Conservation (phyloP, 75 land plant genomes). For the Picea glauca region DNA sequence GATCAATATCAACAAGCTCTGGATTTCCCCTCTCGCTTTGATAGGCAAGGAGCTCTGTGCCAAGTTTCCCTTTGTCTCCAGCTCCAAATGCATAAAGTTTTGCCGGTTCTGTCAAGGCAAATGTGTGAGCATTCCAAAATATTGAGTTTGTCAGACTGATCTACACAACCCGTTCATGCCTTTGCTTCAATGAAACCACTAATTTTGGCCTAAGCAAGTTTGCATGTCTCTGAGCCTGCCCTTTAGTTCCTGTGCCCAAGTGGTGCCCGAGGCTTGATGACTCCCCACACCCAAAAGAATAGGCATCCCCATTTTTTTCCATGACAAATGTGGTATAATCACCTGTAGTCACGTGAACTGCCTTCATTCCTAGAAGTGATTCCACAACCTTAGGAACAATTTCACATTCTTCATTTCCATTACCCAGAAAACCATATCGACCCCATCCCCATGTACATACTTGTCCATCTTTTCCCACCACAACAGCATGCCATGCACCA, state of each 20-base stretch:
- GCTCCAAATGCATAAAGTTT: slow-evolving; percentile 68
- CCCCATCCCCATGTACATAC: slow-evolving; percentile 99
- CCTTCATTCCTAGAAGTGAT: slow-evolving; percentile 58
- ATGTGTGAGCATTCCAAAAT: slow-evolving; percentile 88
- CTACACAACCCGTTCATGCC: slow-evolving; percentile 39
- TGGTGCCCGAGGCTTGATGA: slow-evolving; percentile 78
- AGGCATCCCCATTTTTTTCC: slow-evolving; percentile 70
- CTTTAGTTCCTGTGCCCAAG: slow-evolving; percentile 29
- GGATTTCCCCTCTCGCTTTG: too few relatives aligned
- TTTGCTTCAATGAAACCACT: too few relatives aligned
- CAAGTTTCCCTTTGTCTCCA: slow-evolving; percentile 88
- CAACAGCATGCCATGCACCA: slow-evolving; percentile 94
- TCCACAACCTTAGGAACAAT: slow-evolving; percentile 76
- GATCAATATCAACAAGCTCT: too few relatives aligned
- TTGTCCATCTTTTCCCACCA: slow-evolving; percentile 71
- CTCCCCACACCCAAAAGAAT: slow-evolving; percentile 85
- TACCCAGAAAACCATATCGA: slow-evolving; percentile 81
- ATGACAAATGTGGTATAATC: slow-evolving; percentile 88
- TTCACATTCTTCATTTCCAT: slow-evolving; percentile 84
- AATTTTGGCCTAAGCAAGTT: slow-evolving; percentile 42
- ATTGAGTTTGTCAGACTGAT: slow-evolving; percentile 82
- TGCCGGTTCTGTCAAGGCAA: slow-evolving; percentile 43
- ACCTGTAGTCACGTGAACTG: slow-evolving; percentile 84
- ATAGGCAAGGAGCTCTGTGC: slow-evolving; percentile 33
- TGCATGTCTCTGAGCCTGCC: slow-evolving; percentile 66